Evolutionary conservation across 495 filamentous ascomycete genomes (phyloP).

Genomic region (Pyrenula massariospora): DNA sequence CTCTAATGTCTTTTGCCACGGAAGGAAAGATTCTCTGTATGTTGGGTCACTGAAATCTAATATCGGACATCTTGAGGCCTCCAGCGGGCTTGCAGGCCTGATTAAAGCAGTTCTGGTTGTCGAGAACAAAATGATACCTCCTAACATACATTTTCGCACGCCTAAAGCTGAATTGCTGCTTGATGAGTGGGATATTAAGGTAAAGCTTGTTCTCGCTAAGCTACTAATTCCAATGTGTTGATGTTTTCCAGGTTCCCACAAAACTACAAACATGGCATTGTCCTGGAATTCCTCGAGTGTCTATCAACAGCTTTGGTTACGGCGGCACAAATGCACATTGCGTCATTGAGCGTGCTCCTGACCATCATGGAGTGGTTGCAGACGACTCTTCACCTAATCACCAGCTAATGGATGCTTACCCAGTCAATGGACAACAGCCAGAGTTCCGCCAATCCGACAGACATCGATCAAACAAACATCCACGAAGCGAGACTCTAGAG

Average conservation of each 20-base stretch:
- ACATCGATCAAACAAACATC: background rate
- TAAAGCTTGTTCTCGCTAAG: no score
- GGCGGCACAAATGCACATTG: constrained; percentile 5
- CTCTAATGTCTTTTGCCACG: constrained; percentile 25
- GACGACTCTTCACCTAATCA: no score
- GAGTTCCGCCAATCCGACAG: background rate
- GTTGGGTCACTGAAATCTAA: constrained; percentile 37
- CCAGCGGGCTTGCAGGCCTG: constrained; percentile 44
- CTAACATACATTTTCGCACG: constrained; percentile 44
- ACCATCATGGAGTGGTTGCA: no score
- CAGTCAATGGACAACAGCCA: background rate
- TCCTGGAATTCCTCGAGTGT: constrained; percentile 2
- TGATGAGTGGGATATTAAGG: constrained; percentile 18
- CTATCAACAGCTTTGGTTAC: constrained; percentile 4
- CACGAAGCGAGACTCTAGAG: background rate
- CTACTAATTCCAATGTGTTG: no score
- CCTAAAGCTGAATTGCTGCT: constrained; percentile 23
- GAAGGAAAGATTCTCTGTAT: constrained; percentile 12
- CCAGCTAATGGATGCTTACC: no score
- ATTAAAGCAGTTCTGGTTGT: constrained; percentile 40
- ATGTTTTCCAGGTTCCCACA: background rate
- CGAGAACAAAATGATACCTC: constrained; percentile 31
- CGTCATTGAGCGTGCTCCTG: constrained; percentile 1
- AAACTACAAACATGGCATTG: background rate
- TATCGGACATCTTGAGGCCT: constrained; percentile 38